Evolutionary conservation across 2,329 filamentous ascomycete genomes (phyloP), one percentile per base, ranked within the genome.

Genomic region (Phoma sp.): DNA sequence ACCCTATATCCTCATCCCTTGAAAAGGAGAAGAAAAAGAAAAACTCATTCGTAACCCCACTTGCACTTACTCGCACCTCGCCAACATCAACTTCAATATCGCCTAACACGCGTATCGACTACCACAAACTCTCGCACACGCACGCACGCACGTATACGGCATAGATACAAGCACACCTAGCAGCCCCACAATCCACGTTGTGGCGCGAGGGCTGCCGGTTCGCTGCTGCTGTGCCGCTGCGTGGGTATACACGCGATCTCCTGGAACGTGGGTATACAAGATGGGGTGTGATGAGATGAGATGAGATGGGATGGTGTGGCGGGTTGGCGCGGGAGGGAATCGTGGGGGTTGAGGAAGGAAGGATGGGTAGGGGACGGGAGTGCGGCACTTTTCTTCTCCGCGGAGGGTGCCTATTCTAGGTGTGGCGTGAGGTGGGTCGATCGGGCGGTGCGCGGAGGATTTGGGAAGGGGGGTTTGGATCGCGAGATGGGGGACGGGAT

Each of bases 171-270:
- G 4, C 6, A 6, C 22, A 24, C 22, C 22, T 2, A 24, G 22
- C 22, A 46, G 43, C 12, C 40, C 48, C 40, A 39, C 33, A 4
- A 33, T 4, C 40, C 48, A 39, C 48, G 48, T 44, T 35, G 25
- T 27, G 19, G 35, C 27, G n/a, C 32, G 33, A 51, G 39, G 15
- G 10, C 3, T 24, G 2, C 40, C 33, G 21, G 7, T n/a, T 44
- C 15, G 36, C 21, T 17, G 17, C 22, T 19, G 9, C 25, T 29
- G 25, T 8, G 22, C 22, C 22, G 22, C 22, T 6, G 22, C 22
- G 22, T 6, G 17, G 17, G 17, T 17, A 17, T 31, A 8, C 29
- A 8, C 29, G 9, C 29, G 29, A 31, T 31, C 29, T 15, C 4
- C 33, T 12, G 33, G 10, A n/a, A 4, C 22, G 22, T 24, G 22